Evolutionary conservation across 2,329 filamentous ascomycete species (phyloP).

Genomic region (Fusarium sp.): DNA sequence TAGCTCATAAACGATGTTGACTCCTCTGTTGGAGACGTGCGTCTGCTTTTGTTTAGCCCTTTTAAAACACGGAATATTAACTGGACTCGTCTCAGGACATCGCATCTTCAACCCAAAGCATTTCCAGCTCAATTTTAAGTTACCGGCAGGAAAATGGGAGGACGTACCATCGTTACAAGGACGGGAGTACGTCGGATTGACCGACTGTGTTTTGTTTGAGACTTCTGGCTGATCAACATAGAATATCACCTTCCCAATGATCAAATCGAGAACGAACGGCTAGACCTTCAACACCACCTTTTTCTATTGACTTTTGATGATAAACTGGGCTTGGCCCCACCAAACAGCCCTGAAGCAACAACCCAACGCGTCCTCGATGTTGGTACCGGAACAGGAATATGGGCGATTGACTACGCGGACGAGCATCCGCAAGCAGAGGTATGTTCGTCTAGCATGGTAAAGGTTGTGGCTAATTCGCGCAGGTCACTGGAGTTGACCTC

Average conservation of each 20-base stretch:
- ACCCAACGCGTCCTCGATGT: conserved; percentile 17
- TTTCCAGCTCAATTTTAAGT: conserved; percentile 17
- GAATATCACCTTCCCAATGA: conserved; percentile 32
- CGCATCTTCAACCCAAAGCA: conserved; percentile 18
- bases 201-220: accelerated
- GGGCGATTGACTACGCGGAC: conserved; percentile 28
- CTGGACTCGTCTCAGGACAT: neutral
- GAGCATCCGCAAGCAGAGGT: conserved; percentile 16
- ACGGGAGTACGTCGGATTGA: conserved; percentile 8
- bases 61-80: accelerated
- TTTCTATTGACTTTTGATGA: conserved; percentile 18
- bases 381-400: conserved; percentile 32
- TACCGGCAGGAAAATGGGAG: conserved; percentile 22
- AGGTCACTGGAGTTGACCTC: conserved; percentile 12
- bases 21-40: neutral
- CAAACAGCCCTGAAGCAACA: neutral
- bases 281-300: conserved; percentile 26
- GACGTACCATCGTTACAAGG: conserved; percentile 25
- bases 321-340: conserved; percentile 9
- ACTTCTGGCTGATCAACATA: accelerated
- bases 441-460: accelerated
- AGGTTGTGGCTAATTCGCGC: accelerated
- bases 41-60: neutral
- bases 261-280: conserved; percentile 21
- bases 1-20: neutral